Conservation (phyloP, 306 rosid species). For the Lathyrus sativus region DNA sequence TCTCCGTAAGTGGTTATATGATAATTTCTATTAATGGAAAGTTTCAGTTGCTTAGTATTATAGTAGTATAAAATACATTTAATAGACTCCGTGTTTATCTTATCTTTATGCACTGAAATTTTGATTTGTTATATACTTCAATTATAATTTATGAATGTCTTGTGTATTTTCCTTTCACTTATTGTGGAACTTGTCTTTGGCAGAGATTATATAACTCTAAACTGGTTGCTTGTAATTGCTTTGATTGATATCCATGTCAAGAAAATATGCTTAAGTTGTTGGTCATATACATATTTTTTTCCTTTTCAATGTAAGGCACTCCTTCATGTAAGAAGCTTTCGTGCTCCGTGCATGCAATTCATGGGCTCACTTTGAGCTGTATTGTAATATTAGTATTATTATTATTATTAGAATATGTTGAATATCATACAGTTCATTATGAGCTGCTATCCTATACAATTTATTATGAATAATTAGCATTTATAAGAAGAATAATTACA, state of each 20-base stretch:
- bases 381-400: no score
- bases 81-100: constrained; percentile 20
- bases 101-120: constrained; percentile 10
- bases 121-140: constrained; percentile 29
- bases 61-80: constrained; percentile 19
- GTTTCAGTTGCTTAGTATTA: constrained; percentile 20
- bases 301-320: background rate
- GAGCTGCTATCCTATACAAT: no score
- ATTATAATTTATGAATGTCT: constrained; percentile 19
- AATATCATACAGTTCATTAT: no score
- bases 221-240: background rate
- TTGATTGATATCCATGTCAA: constrained; percentile 17
- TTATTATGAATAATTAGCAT: no score
- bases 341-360: background rate
- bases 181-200: constrained; percentile 16
- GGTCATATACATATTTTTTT: background rate
- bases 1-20: constrained; percentile 69
- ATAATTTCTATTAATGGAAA: constrained; percentile 12
- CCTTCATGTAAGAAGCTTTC: constrained; percentile 23
- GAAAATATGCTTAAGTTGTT: constrained; percentile 8
- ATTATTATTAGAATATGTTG: no score
- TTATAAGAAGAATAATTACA: no score
- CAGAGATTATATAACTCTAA: constrained; percentile 10
- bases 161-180: constrained; percentile 25
- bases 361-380: background rate